These are phyloP conservation scores for Monosporascus ibericus DNA, from an alignment of 2,329 filamentous ascomycete genomes.

Conservation along the genomic window DNA sequence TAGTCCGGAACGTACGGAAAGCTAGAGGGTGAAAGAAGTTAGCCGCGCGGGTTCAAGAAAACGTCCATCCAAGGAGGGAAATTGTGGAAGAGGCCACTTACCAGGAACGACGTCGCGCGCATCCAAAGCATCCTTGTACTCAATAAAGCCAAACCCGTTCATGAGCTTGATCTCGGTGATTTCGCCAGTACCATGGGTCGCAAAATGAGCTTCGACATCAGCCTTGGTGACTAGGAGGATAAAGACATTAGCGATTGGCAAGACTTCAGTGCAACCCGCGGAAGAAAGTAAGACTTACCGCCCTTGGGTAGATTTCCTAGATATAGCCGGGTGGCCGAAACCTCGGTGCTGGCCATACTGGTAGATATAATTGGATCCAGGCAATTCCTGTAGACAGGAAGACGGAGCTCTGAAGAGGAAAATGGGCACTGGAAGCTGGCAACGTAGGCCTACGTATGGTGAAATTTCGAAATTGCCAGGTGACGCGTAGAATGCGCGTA, in stretches of 20 bases:
- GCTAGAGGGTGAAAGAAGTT: conserved; percentile 34
- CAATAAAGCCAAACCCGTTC: conserved; percentile 99
- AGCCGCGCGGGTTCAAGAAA: conserved; percentile 8
- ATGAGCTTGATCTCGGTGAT: conserved; percentile 99
- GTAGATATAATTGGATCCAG: background rate
- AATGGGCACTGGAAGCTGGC: background rate
- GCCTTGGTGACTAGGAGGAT: conserved; percentile 64
- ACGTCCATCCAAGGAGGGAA: conserved; percentile 5
- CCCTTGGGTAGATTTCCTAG: conserved; percentile 95
- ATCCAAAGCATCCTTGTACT: conserved; percentile 98
- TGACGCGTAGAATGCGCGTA: too few species aligned
- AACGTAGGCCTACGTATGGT: too few species aligned
- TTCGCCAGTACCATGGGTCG: conserved; percentile 90
- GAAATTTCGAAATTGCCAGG: too few species aligned
- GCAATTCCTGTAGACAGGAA: background rate
- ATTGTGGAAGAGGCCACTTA: conserved; percentile 41
- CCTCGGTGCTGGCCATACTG: conserved; percentile 52
- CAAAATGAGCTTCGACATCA: conserved; percentile 94
- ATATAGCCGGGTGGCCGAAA: conserved; percentile 92
- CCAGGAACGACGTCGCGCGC: conserved; percentile 97
- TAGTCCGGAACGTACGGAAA: conserved; percentile 50
- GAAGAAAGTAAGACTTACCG: conserved; percentile 56
- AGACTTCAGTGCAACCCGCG: conserved; percentile 5
- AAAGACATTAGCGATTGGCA: conserved; percentile 2
- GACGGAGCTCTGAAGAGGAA: background rate